Evolutionary conservation across 139 green algal species (phyloP).

Genomic region (Volvox africanus): DNA sequence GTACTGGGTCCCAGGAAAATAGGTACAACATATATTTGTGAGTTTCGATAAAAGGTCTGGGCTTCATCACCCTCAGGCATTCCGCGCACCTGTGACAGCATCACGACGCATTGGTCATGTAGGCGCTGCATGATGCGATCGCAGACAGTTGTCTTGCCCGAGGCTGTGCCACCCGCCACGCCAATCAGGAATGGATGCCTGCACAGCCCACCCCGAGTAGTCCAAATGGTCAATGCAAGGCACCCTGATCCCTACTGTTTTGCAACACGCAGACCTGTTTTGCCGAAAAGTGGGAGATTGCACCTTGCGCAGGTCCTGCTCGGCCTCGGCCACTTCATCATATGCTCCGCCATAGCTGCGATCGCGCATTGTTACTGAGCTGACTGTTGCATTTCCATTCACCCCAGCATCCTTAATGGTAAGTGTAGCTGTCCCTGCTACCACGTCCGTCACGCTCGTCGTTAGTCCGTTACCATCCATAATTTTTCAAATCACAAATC

Average conservation of each 20-base stretch:
- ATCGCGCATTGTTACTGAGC: constrained; percentile 22
- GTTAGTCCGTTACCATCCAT: not conserved
- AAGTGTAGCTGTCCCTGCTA: not conserved
- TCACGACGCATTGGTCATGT: constrained; percentile 93
- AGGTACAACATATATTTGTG: too few species aligned
- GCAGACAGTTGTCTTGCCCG: constrained; percentile 91
- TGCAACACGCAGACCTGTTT: constrained; percentile 4
- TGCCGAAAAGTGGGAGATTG: constrained; percentile 8
- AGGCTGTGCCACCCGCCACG: constrained; percentile 81
- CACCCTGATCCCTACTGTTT: not conserved
- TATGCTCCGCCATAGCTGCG: not conserved
- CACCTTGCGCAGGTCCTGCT: not conserved
- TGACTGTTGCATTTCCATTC: not conserved
- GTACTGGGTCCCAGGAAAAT: too few species aligned
- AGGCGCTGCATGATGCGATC: constrained; percentile 94
- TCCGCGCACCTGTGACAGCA: constrained; percentile 68
- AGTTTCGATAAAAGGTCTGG: too few species aligned
- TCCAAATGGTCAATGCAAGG: not conserved
- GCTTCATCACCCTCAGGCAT: not conserved
- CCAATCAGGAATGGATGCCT: constrained; percentile 72
- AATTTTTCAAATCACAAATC: not conserved
- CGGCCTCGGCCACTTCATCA: not conserved
- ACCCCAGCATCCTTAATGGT: not conserved
- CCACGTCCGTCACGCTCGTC: constrained; percentile 4
- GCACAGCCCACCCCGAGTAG: not conserved